Evolutionary conservation across 441 rosid genomes (phyloP), one percentile per base, ranked within the genome.

Genomic region (Pelargonium cotyledonis): DNA sequence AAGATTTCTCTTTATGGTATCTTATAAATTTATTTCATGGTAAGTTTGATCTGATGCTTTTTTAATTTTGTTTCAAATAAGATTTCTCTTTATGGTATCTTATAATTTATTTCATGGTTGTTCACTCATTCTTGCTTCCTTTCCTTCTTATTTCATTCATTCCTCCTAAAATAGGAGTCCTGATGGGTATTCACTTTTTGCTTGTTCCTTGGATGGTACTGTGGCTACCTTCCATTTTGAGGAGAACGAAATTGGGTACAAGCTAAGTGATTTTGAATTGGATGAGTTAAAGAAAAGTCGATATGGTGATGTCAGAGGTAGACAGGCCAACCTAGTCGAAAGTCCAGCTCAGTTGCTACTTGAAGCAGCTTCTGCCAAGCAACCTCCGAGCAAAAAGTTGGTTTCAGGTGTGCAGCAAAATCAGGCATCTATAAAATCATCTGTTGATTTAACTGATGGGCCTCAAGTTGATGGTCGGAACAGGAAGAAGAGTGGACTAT

Each of bases 121-220:
- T 55, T 55, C 26, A 18, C 19, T 55, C 61, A 55, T 55, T 15
- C 61, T 55, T 65, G 6, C 1, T 41, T 16, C 63, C 19, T 8
- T 75, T 57, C 31, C 10, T 69, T 73, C 49, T 18, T 72, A 70
- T 15, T 60, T 65, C 41, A 11, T 68, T 53, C 72, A n/a, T 66
- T 63, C 11, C n/a, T 61, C 63, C 5, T 53, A 63, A 53, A 69
- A 72, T 88, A 95, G 99, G 99, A 92, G 99, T 76, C 92, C 98
- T 5, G 97, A 90, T 81, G 99, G 99, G 38, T 95, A 86, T 79
- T 90, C 97, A 41, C 95, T 95, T 67, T 90, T 95, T 72, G 94
- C 97, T 44, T 95, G 97, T 81, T 95, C 99, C 80, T 82, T 95
- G 87, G 99, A 90, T 43, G 99, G 99, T 70, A 87, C 99, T 29